Evolutionary conservation across 495 filamentous ascomycete species (phyloP), one percentile per base, ranked within the genome.

Genomic region (Penicillium lividum): DNA sequence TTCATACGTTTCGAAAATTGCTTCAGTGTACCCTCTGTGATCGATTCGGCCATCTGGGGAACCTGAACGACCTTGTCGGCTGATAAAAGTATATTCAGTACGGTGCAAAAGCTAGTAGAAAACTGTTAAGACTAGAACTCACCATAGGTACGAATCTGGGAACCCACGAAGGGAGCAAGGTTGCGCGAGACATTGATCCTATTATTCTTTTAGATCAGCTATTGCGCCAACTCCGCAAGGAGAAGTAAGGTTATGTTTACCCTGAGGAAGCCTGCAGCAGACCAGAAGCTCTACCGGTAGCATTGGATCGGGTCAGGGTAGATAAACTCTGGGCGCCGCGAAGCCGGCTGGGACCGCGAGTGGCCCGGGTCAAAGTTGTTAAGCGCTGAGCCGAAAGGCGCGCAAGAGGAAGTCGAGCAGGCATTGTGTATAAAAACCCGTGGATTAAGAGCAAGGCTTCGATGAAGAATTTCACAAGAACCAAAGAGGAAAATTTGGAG

Each of bases 41-140:
- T 98, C 13, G 95, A 99, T 73, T 99, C 94, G 54, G 94, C 94
- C 94, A 99, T 99, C 66, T 93, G 82, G 16, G 94, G 95, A 65
- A 97, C 95, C 77, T 97, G 94, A 72, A 98, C 86, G 50, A 93
- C 76, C 54, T 80, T 86, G 58, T 95, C 91, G 69, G 91, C 92
- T 83, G 47, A 15, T 36, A 27, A n/a, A 51, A 36, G 52, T 3
- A 59, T 46, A 46, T 58, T 65, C 58, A 56, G 52, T 42, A 53
- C 30, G 15, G 16, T 7, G 27, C 18, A 43, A 28, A 9, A 15
- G 13, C 13, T 9, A 28, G 30, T 18, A 18, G 5, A 40, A 11
- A 28, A 11, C 5, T 11, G 53, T 29, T 5, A 40, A 16, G 30
- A 48, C 18, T 18, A 18, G 34, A 5, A 47, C 48, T 59, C 54